A percentile compares a stretch with the other conserved stretches of the same genome.
Conservation (phyloP, 345 rosid genomes). For the Eucalyptus erythrocorys region DNA sequence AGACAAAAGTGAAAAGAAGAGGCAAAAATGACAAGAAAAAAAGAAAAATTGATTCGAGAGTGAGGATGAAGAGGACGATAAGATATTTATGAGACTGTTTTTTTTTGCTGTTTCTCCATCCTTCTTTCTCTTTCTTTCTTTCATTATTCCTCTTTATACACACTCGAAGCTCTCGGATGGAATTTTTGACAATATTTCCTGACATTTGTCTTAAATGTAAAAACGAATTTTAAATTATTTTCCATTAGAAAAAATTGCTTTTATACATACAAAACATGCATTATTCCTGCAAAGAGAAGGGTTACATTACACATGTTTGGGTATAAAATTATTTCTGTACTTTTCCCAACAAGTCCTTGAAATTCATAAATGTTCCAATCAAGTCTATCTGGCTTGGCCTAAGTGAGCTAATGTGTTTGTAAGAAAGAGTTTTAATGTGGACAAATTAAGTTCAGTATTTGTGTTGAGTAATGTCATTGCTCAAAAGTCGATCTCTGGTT, state of each 20-base stretch:
- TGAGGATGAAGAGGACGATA: neutral
- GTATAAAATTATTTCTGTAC: neutral
- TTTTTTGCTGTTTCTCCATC: neutral
- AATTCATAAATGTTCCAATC: neutral
- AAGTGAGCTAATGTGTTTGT: neutral
- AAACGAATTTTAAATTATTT: no score
- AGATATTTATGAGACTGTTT: neutral
- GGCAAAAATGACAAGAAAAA: neutral
- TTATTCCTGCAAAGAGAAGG: neutral
- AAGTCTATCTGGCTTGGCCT: accelerated
- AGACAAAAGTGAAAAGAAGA: neutral
- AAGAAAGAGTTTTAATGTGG: neutral
- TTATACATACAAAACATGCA: neutral
- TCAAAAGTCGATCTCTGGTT: neutral
- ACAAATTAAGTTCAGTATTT: neutral
- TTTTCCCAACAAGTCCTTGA: neutral
- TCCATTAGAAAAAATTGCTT: neutral
- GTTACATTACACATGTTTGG: neutral
- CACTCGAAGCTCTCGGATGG: neutral
- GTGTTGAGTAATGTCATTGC: neutral
- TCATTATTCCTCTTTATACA: neutral
- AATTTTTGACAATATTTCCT: neutral
- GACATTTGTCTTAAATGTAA: neutral
- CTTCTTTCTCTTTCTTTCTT: neutral
- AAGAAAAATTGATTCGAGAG: neutral